Percentiles rank a stretch among this genome's conserved stretches.
These are phyloP conservation scores for Lecanosticta acicola DNA, from an alignment of 2,329 filamentous ascomycete species.

Conservation along the genomic window DNA sequence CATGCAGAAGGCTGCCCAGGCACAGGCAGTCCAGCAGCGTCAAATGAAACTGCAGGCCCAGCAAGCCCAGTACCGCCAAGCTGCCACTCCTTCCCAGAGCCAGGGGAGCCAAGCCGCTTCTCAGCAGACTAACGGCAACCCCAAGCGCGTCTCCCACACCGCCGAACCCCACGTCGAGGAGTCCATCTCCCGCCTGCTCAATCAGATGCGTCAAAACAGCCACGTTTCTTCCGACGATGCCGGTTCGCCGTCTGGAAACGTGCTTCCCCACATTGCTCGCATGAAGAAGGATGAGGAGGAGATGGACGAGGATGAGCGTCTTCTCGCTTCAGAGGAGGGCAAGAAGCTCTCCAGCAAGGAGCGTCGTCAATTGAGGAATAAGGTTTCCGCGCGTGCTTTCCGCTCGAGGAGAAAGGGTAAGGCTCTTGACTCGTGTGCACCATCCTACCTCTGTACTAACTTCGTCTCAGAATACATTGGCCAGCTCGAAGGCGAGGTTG, in stretches of 20 bases:
- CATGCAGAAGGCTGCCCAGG: constrained; percentile 51
- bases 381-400: constrained; percentile 96
- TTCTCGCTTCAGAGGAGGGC: constrained; percentile 92
- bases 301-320: constrained; percentile 95
- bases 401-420: constrained; percentile 96
- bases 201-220: constrained; percentile 80
- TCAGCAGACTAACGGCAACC: constrained; percentile 34
- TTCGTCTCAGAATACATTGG: constrained; percentile 78
- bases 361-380: constrained; percentile 93
- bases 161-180: constrained; percentile 60
- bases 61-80: constrained; percentile 35
- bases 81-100: constrained; percentile 19
- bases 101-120: constrained; percentile 27
- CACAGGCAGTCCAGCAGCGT: constrained; percentile 44
- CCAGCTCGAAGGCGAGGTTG: constrained; percentile 86
- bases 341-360: constrained; percentile 99
- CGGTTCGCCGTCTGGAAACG: constrained; percentile 35
- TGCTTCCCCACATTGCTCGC: constrained; percentile 63
- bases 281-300: constrained; percentile 92
- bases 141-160: constrained; percentile 41
- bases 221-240: constrained; percentile 44
- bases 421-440: constrained; percentile 22
- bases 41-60: constrained; percentile 40
- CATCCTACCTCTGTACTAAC: constrained; percentile 44
- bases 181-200: constrained; percentile 86